Evolutionary conservation across 1,284 basidiomycete genomes (phyloP).

Genomic region (Sphagnurus paluster): DNA sequence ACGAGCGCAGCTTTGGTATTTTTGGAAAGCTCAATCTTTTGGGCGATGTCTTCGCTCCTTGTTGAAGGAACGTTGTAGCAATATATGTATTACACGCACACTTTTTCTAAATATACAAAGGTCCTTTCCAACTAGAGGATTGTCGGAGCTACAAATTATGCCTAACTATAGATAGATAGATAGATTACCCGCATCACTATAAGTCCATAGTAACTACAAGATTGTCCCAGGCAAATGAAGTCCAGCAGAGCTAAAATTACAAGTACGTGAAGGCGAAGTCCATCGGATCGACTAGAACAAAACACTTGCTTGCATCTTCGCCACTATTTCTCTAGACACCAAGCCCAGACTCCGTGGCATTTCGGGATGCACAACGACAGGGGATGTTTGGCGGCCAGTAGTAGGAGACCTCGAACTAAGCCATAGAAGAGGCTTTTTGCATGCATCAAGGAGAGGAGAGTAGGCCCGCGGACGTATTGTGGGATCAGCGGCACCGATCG

Average conservation of each 20-base stretch:
- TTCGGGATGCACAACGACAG: conserved; percentile 1
- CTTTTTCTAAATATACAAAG: no score
- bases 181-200: no score
- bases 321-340: no score
- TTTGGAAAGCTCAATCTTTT: conserved; percentile 30
- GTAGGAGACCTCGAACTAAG: conserved; percentile 3
- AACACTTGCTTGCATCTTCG: no score
- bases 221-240: no score
- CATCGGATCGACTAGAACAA: conserved; percentile 10
- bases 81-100: background rate
- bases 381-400: conserved; percentile 3
- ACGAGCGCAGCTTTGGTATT: conserved; percentile 35
- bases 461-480: background rate
- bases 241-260: background rate
- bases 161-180: no score
- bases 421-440: conserved; percentile 10
- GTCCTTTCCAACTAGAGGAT: no score
- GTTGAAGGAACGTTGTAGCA: conserved; percentile 8
- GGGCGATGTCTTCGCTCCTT: conserved; percentile 26
- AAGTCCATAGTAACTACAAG: no score
- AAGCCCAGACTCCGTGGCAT: conserved; percentile 1
- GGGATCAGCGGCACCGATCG: background rate
- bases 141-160: no score
- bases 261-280: background rate
- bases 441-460: conserved; percentile 5